Evolutionary conservation across 1,284 basidiomycete species (phyloP).

Genomic region (Ceratobasidium sp.): DNA sequence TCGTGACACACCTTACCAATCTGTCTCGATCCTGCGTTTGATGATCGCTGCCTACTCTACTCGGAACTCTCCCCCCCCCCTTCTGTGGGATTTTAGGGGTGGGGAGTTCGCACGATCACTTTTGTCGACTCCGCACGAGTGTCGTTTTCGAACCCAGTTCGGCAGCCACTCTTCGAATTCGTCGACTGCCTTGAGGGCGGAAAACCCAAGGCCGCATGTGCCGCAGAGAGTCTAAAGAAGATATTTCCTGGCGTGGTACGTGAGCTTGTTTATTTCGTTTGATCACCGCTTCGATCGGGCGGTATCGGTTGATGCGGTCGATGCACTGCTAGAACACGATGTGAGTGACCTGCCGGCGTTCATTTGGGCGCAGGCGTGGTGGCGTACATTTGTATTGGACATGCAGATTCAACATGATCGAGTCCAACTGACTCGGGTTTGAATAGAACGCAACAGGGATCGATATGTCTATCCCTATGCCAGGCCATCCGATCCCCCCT

Average conservation of each 20-base stretch:
- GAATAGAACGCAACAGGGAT: slow-evolving; percentile 77
- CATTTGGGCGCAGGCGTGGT: slow-evolving; percentile 21
- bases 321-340: neutral
- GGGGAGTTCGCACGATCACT: slow-evolving; percentile 94
- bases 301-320: neutral
- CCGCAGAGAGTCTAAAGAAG: slow-evolving; percentile 83
- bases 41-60: neutral
- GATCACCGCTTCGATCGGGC: neutral
- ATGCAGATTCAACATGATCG: neutral
- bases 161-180: slow-evolving; percentile 96
- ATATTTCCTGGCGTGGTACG: slow-evolving; percentile 92
- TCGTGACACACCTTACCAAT: slow-evolving; percentile 12
- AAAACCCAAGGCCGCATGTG: slow-evolving; percentile 90
- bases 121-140: slow-evolving; percentile 90
- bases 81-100: slow-evolving; percentile 64
- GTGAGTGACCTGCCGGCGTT: neutral
- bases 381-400: neutral
- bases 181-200: slow-evolving; percentile 93
- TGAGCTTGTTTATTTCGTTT: slow-evolving; percentile 44
- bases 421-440: slow-evolving; percentile 12
- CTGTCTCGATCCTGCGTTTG: no score
- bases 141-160: slow-evolving; percentile 95
- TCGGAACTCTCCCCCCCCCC: neutral
- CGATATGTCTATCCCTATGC: slow-evolving; percentile 90
- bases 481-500: slow-evolving; percentile 85